Percentiles rank a stretch among this genome's conserved stretches.
These are phyloP conservation scores for Roridomyces roridus DNA, from an alignment of 768 basidiomycete species.

Conservation along the genomic window DNA sequence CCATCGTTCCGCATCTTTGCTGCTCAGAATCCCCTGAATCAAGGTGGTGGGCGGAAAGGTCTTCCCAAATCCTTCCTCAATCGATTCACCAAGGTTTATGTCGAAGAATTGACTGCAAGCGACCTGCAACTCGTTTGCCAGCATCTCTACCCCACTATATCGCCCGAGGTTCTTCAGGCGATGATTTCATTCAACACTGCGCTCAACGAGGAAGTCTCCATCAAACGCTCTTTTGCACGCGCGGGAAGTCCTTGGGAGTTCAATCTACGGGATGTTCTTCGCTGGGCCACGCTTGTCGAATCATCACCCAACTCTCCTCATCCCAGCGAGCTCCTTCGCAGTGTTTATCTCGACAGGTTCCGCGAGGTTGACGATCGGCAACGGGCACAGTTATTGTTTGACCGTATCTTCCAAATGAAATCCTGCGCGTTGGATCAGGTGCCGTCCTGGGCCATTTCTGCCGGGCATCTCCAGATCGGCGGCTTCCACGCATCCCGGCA, in stretches of 20 bases:
- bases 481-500: conserved; percentile 51
- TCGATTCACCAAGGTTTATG: conserved; percentile 96
- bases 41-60: conserved; percentile 97
- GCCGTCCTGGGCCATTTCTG: conserved; percentile 51
- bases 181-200: conserved; percentile 87
- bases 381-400: conserved; percentile 58
- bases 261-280: conserved; percentile 92
- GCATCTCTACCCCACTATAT: conserved; percentile 70
- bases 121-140: conserved; percentile 84
- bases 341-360: conserved; percentile 88
- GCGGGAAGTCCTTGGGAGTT: conserved; percentile 97
- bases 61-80: conserved; percentile 97
- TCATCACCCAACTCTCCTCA: conserved; percentile 39
- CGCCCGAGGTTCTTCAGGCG: conserved; percentile 55
- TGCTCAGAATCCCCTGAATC: conserved; percentile 94
- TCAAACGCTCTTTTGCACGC: conserved; percentile 70
- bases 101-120: conserved; percentile 79
- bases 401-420: conserved; percentile 50
- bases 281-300: conserved; percentile 76
- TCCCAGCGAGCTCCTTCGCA: conserved; percentile 69
- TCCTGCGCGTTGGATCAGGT: conserved; percentile 28
- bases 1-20: conserved; percentile 97
- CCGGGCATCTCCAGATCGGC: conserved; percentile 68
- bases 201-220: conserved; percentile 70
- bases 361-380: conserved; percentile 71